These are phyloP conservation scores for Claviceps digitariae DNA, from an alignment of 2,329 filamentous ascomycete genomes.

Conservation along the genomic window DNA sequence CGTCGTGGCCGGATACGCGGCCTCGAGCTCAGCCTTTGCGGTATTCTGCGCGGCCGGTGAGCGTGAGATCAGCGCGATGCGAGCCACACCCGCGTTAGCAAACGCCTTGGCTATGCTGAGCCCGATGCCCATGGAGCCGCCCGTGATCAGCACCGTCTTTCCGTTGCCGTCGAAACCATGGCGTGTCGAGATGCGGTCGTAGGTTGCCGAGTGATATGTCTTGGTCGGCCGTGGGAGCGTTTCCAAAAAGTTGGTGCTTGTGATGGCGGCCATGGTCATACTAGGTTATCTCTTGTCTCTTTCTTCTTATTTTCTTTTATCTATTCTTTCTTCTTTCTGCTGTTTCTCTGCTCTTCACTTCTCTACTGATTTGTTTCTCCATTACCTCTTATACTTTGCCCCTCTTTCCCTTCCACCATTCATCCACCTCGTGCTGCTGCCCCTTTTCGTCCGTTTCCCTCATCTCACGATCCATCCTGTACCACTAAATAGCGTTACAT, in stretches of 20 bases:
- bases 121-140: neutral
- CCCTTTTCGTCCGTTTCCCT: no score
- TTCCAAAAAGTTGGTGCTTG: neutral
- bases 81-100: neutral
- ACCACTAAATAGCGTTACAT: no score
- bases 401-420: no score
- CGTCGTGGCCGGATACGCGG: neutral
- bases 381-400: no score
- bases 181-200: slow-evolving; percentile 1
- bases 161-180: neutral
- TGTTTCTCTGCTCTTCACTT: no score
- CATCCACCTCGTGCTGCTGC: no score
- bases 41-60: neutral
- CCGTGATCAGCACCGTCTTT: neutral
- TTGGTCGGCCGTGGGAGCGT: neutral
- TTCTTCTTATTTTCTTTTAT: neutral
- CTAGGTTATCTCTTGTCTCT: neutral
- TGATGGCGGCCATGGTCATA: no score
- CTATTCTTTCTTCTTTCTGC: no score
- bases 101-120: neutral
- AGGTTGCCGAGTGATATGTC: neutral
- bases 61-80: neutral
- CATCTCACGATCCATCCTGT: no score
- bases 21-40: neutral
- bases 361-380: no score